These are phyloP conservation scores for Hemileccinum impolitum DNA, from an alignment of 768 basidiomycete genomes.

Conservation along the genomic window DNA sequence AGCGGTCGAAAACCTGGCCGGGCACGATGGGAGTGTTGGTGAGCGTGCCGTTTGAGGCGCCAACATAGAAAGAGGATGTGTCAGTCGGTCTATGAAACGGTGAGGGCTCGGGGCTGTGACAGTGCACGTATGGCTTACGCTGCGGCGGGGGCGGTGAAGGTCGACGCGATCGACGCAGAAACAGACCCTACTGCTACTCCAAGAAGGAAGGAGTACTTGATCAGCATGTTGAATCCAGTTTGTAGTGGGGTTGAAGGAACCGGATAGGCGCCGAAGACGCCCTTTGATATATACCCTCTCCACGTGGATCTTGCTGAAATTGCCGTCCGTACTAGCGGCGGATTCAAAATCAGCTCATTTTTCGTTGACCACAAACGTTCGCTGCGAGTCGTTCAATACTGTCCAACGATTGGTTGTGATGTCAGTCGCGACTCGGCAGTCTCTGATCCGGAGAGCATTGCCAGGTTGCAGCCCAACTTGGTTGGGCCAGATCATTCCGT, in stretches of 20 bases:
- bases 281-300: conserved; percentile 10
- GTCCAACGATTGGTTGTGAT: too few species aligned
- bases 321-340: neutral
- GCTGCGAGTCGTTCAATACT: too few species aligned
- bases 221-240: conserved; percentile 16
- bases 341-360: too few species aligned
- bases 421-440: too few species aligned
- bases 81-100: conserved; percentile 22
- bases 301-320: conserved; percentile 3
- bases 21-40: conserved; percentile 35
- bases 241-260: too few species aligned
- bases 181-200: conserved; percentile 12
- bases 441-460: too few species aligned
- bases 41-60: conserved; percentile 42
- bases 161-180: conserved; percentile 22
- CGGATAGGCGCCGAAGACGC: neutral
- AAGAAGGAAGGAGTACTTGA: conserved; percentile 13
- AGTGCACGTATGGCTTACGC: conserved; percentile 15
- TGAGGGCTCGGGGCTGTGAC: conserved; percentile 1
- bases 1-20: conserved; percentile 45
- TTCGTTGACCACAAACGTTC: neutral
- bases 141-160: conserved; percentile 29
- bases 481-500: too few species aligned
- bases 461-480: too few species aligned
- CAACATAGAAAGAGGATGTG: conserved; percentile 39